A percentile compares a stretch with the other conserved stretches of the same genome.
Conservation (phyloP, 148 eudicot genomes). For the Camellia granthamiana region DNA sequence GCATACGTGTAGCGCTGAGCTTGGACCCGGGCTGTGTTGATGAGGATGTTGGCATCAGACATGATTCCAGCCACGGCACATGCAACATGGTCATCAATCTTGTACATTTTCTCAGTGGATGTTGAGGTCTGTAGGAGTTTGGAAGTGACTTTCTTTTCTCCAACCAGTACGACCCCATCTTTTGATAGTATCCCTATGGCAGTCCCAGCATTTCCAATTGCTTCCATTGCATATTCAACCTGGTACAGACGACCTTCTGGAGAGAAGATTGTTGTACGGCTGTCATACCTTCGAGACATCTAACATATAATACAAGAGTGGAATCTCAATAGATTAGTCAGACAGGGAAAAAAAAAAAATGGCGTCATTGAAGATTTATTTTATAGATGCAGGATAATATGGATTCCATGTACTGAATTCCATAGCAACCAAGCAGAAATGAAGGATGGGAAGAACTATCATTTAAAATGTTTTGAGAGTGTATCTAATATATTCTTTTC, state of each 20-base stretch:
- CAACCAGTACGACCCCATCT: slow-evolving; percentile 81
- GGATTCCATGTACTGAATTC: not conserved
- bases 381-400: too few relatives aligned
- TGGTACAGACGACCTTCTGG: slow-evolving; percentile 93
- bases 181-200: slow-evolving; percentile 79
- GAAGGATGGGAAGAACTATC: not conserved
- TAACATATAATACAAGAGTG: not conserved
- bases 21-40: slow-evolving; percentile 84
- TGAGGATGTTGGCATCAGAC: slow-evolving; percentile 95
- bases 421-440: not conserved
- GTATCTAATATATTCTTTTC: too few relatives aligned
- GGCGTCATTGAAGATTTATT: not conserved
- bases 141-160: slow-evolving; percentile 92
- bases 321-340: not conserved
- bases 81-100: slow-evolving; percentile 89
- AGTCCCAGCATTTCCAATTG: slow-evolving; percentile 87
- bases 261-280: slow-evolving; percentile 93
- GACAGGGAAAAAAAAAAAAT: not conserved
- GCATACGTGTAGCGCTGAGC: slow-evolving; percentile 74
- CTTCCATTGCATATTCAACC: slow-evolving; percentile 97
- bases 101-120: slow-evolving; percentile 86
- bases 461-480: too few relatives aligned
- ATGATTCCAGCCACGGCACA: slow-evolving; percentile 95
- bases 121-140: slow-evolving; percentile 87
- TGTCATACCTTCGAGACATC: slow-evolving; percentile 90